These are phyloP conservation scores for Fonsecaea multimorphosa DNA, from an alignment of 2,329 filamentous ascomycete genomes.

Conservation along the genomic window DNA sequence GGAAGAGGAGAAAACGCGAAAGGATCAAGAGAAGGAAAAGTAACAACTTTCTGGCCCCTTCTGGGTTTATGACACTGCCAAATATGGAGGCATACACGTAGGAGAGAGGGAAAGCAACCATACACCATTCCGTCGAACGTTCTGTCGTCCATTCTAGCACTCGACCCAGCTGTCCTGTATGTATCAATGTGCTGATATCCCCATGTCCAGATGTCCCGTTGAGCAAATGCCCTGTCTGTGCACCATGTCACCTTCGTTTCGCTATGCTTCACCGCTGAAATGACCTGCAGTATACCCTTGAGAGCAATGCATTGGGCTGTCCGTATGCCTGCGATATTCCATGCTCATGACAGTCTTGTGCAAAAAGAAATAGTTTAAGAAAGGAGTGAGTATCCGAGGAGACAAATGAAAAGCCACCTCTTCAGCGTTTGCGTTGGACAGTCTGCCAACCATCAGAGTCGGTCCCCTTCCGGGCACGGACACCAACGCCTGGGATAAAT, in stretches of 20 bases:
- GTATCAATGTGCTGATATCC: constrained; percentile 8
- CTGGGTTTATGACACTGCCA: neutral
- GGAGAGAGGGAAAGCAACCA: constrained; percentile 2
- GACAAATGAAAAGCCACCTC: neutral
- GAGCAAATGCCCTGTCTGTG: neutral
- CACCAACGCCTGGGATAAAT: constrained; percentile 25
- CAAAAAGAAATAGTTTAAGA: neutral
- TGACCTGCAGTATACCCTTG: constrained; percentile 2
- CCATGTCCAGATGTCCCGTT: neutral
- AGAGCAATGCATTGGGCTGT: constrained; percentile 1
- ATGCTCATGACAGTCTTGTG: neutral
- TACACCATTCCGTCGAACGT: constrained; percentile 3
- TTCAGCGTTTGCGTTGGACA: constrained; percentile 33
- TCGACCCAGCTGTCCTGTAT: neutral
- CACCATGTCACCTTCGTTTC: neutral
- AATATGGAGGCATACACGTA: neutral
- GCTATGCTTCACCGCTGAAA: neutral
- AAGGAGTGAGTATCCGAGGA: neutral
- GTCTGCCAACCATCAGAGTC: constrained; percentile 36
- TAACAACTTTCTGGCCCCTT: neutral
- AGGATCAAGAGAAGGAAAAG: neutral
- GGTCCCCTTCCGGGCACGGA: constrained; percentile 32
- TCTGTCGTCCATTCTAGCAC: neutral
- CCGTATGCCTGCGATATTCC: constrained; percentile 3
- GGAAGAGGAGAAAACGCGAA: neutral